These are phyloP conservation scores for Xylogone sp. DNA, from an alignment of 2,329 filamentous ascomycete species.

Conservation along the genomic window DNA sequence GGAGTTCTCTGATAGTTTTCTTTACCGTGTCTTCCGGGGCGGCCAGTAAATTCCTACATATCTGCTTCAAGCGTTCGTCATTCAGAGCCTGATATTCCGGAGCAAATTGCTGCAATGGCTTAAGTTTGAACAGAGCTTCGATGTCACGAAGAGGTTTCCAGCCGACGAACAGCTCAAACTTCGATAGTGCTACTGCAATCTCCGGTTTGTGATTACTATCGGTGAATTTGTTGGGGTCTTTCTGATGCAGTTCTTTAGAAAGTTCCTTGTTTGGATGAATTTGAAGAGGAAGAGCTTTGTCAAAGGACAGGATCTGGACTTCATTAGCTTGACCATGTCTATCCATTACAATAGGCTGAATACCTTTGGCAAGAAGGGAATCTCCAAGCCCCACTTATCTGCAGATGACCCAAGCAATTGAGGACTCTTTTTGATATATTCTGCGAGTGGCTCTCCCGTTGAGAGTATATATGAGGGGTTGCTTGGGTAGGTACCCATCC, in stretches of 20 bases:
- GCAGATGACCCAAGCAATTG: conserved; percentile 61
- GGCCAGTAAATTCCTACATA: conserved; percentile 47
- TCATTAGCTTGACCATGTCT: conserved; percentile 4
- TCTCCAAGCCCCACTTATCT: conserved; percentile 57
- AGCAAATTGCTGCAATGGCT: conserved; percentile 17
- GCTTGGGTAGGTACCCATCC: conserved; percentile 74
- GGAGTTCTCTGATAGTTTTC: conserved; percentile 37
- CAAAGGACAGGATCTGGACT: conserved; percentile 64
- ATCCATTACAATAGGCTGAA: not conserved
- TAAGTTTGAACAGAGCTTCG: conserved; percentile 45
- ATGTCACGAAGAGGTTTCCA: conserved; percentile 66
- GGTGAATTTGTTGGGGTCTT: conserved; percentile 62
- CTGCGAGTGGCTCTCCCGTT: conserved; percentile 60
- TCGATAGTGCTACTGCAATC: conserved; percentile 67
- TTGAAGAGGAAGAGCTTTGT: conserved; percentile 71
- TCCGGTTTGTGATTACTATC: conserved; percentile 79
- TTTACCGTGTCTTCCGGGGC: conserved; percentile 49
- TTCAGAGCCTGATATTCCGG: conserved; percentile 41
- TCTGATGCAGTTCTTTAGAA: conserved; percentile 57
- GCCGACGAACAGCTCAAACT: conserved; percentile 73
- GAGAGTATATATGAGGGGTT: conserved; percentile 61
- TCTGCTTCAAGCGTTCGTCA: conserved; percentile 53
- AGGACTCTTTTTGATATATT: conserved; percentile 59
- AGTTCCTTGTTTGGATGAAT: conserved; percentile 70
- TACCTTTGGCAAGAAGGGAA: conserved; percentile 71